Base-by-base conservation (phyloP, 768 basidiomycete species). In the Hypholoma fasciculare region DNA sequence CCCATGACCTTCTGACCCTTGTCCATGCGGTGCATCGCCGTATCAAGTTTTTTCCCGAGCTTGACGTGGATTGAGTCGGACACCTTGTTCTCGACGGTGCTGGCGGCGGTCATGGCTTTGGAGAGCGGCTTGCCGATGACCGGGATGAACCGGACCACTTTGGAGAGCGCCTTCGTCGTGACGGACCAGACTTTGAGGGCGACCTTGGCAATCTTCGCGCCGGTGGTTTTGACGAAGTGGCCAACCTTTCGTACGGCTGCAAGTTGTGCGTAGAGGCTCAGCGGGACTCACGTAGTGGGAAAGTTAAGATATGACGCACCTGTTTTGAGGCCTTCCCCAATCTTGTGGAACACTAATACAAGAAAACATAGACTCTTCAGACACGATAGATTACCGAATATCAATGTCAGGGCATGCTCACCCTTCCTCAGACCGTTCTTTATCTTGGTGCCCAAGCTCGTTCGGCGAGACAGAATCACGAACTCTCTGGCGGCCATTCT, bases 121-220 rank as follows among this genome's bases (percentile, higher is more conserved):
- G 47, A 36, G 9, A 59, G 20, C 3, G 54, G 20, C 42, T 50
- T 36, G 4, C 61, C 61, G 17, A 62, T 42, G 16, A 53, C 58
- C 3, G 61, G 61, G 26, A 62, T 59, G 36, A 46, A 59, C 17
- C 49, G 46, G 38, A 52, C 54, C 5, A 62, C 20, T 38, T 52
- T 59, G 13, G 53, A 42, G 3, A 46, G 57, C 13, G 52, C 49
- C 13, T 58, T 54, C 1, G 39, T 39, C 3, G 44, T 44, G 1
- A 57, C 52, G 0, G 61, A 54, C 27, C 49, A 27, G 16, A 62
- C 30, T 26, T 62, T 62, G 20, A 62, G 54, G 7, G 58, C 61
- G n/a, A 56, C 37, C 38, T 62, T 62, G 38, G 57, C 61, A 12
- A 62, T 56, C 36, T 58, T 62, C 4, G 58, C 53, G 6, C 57